phyloP scores from a whole-genome alignment of 192 early-diverging fungal genomes.

The Gamsiella multidivaricata region DNA sequence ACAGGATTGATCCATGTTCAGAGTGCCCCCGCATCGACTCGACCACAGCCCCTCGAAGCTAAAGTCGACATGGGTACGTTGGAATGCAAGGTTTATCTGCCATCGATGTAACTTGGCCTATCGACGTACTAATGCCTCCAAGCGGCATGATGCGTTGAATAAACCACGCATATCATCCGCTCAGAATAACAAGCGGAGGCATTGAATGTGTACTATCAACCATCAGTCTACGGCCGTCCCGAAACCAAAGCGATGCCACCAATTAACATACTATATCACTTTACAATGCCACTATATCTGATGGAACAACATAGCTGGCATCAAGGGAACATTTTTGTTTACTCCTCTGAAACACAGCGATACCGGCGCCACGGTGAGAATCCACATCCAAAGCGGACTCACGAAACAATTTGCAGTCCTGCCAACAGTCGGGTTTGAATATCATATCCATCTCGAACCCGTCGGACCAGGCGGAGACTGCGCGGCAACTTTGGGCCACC shows the following conservation, averaged over 20 bases:
- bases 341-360: not conserved
- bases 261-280: too few relatives aligned
- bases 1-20: not conserved
- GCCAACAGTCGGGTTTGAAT: conserved; percentile 23
- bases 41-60: not conserved
- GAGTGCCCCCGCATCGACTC: not conserved
- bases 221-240: too few relatives aligned
- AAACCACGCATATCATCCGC: too few relatives aligned
- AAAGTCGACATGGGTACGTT: conserved; percentile 10
- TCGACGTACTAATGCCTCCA: too few relatives aligned
- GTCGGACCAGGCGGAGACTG: conserved; percentile 24
- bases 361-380: conserved; percentile 1
- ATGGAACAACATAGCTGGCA: too few relatives aligned
- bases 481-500: conserved; percentile 16
- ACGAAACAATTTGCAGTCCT: not conserved
- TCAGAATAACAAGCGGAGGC: too few relatives aligned
- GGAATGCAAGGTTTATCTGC: not conserved
- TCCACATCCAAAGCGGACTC: conserved; percentile 13
- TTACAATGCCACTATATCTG: not conserved
- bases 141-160: too few relatives aligned
- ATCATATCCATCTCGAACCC: conserved; percentile 25
- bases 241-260: too few relatives aligned
- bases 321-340: conserved; percentile 11
- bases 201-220: too few relatives aligned
- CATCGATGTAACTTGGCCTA: too few relatives aligned